Base-by-base conservation (phyloP, 768 basidiomycete genomes). In the Psilocybe cyanescens region DNA sequence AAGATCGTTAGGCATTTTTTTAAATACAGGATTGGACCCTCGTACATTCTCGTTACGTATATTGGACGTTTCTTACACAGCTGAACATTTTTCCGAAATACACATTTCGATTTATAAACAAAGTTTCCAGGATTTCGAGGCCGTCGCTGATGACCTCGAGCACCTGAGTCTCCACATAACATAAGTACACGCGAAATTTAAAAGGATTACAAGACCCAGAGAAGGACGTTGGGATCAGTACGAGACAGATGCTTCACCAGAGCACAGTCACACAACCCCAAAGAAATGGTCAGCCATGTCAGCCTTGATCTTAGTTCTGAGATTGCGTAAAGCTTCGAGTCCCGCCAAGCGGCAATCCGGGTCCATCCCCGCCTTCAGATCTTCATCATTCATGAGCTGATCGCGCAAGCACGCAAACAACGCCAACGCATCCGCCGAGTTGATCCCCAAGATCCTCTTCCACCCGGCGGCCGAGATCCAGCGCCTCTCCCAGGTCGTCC, bases 381-480 rank as follows among this genome's bases (percentile, higher is more conserved):
- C 78, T 8, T 67, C 66, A 48, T 81, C 79, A 46, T 61, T 70
- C 52, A 41, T 64, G 1, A 79, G 68, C 64, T 68, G 68, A 35
- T 79, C 76, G 44, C 67, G 67, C 65, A 79, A 65, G 41, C 71
- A 71, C n/a, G 45, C 63, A 47, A 78, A 33, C 14, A 79, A 65
- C 14, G 64, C 68, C 58, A 79, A 54, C 28, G 74, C 62, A 57
- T 76, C 77, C 12, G 77, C 71, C 8, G 73, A 71, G 48, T 67
- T 68, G 59, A 73, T 58, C 14, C 66, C 70, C 62, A 74, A 59
- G 14, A 77, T 73, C 61, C 70, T 65, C 62, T 70, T 70, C 70
- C 76, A 77, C 24, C 72, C 70, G 2, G 67, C 68, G 4, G 74
- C 75, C 5, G 65, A 70, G 7, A 52, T 57, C 79, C 78, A 81